Percentiles rank a stretch among this genome's conserved stretches.
These are phyloP conservation scores for Isabelozyma pseudorhagii DNA, from an alignment of 805 yeast genomes.

Conservation along the genomic window DNA sequence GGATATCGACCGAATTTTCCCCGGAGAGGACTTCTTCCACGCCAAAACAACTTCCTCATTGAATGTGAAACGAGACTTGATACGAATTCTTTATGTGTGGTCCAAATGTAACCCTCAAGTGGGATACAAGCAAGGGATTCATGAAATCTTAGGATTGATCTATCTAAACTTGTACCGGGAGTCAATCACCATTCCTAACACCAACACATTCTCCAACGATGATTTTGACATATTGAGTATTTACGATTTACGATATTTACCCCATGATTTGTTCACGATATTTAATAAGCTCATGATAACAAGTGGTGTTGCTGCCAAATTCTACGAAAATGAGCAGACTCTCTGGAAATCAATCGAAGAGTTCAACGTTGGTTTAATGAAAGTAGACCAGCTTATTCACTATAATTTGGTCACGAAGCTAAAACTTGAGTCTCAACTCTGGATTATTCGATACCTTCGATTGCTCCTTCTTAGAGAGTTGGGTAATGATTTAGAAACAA, in stretches of 20 bases:
- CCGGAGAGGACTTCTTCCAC: conserved; percentile 37
- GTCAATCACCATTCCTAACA: conserved; percentile 23
- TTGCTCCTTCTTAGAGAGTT: conserved; percentile 47
- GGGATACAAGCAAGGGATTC: conserved; percentile 55
- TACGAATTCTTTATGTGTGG: conserved; percentile 47
- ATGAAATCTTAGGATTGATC: conserved; percentile 50
- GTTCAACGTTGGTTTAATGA: conserved; percentile 47
- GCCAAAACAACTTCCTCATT: conserved; percentile 10
- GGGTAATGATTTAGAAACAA: conserved; percentile 32
- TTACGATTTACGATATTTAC: conserved; percentile 34
- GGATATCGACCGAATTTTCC: conserved; percentile 53
- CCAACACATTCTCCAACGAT: conserved; percentile 19
- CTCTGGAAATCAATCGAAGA: conserved; percentile 45
- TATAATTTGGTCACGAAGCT: conserved; percentile 42
- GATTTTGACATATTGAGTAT: conserved; percentile 36
- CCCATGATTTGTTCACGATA: conserved; percentile 43
- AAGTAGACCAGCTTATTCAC: conserved; percentile 47
- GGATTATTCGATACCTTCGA: conserved; percentile 53
- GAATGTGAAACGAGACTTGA: conserved; percentile 24
- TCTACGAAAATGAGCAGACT: conserved; percentile 38
- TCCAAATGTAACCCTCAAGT: conserved; percentile 45
- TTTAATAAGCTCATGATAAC: conserved; percentile 41
- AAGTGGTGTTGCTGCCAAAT: conserved; percentile 34
- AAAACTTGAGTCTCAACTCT: conserved; percentile 48
- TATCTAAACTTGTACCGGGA: conserved; percentile 39